A percentile compares a stretch with the other conserved stretches of the same genome.
phyloP scores from a whole-genome alignment of 1,139 yeast species.

The Hyphopichia pseudoburtonii region DNA sequence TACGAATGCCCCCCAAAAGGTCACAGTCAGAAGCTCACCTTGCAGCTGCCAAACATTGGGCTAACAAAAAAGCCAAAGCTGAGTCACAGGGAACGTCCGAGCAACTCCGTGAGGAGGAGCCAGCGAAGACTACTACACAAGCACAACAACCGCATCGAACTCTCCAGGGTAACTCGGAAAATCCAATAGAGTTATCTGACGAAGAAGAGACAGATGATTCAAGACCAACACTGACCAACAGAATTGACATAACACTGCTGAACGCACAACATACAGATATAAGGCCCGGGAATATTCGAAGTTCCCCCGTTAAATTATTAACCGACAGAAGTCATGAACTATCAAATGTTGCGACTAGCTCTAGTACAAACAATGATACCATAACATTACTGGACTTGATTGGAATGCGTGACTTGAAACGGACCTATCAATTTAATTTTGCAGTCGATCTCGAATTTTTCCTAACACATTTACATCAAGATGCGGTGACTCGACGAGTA shows the following conservation, averaged over 20 bases:
- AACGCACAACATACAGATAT: no score
- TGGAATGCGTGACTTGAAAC: constrained; percentile 29
- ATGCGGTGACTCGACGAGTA: constrained; percentile 16
- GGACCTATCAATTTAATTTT: constrained; percentile 53
- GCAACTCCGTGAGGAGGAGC: not conserved
- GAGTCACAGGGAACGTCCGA: no score
- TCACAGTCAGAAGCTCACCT: constrained; percentile 22
- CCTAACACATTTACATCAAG: constrained; percentile 30
- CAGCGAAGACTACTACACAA: no score
- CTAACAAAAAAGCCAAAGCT: constrained; percentile 10
- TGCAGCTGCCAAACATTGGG: constrained; percentile 30
- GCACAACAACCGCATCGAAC: no score
- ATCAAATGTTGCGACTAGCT: constrained; percentile 1
- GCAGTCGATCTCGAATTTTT: constrained; percentile 43
- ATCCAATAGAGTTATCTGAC: constrained; percentile 3
- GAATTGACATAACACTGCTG: no score
- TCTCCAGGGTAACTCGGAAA: not conserved
- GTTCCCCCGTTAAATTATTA: constrained; percentile 27
- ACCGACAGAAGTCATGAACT: constrained; percentile 24
- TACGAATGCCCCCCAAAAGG: constrained; percentile 3
- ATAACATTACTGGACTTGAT: constrained; percentile 25
- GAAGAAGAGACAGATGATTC: constrained; percentile 2
- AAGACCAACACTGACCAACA: not conserved
- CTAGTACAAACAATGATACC: constrained; percentile 22
- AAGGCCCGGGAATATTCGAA: no score